Evolutionary conservation across 2,329 filamentous ascomycete species (phyloP).

Genomic region (Fusarium palustre): DNA sequence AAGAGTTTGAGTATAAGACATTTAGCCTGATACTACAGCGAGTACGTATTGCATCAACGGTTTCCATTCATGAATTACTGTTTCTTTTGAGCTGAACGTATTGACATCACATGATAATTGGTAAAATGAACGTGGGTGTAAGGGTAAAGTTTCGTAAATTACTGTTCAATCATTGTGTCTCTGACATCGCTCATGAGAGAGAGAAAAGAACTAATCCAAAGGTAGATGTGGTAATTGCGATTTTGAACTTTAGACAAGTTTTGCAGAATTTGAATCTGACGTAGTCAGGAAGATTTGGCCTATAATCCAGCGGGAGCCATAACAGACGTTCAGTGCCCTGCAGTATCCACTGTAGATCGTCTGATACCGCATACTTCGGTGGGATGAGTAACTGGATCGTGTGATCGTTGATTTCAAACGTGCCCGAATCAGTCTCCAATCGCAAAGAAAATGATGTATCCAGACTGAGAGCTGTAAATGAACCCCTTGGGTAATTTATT

Average conservation of each 20-base stretch:
- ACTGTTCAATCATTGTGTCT: no score
- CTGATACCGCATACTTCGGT: not conserved
- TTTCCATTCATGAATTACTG: no score
- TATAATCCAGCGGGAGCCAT: not conserved
- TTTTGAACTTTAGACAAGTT: not conserved
- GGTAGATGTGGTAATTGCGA: not conserved
- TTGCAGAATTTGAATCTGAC: not conserved
- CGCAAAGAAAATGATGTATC: not conserved
- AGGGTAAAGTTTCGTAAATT: no score
- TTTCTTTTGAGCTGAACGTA: no score
- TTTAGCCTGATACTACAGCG: no score
- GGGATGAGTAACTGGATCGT: not conserved
- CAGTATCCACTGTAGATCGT: not conserved
- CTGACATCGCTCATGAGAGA: no score
- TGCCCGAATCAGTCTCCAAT: not conserved
- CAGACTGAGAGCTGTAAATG: not conserved
- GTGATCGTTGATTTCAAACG: not conserved
- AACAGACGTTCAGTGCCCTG: not conserved
- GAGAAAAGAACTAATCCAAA: not conserved
- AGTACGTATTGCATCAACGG: no score
- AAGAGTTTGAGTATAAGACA: no score
- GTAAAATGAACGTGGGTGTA: no score
- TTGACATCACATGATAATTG: no score
- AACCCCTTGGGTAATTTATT: not conserved
- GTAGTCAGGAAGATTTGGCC: fast-evolving